phyloP scores from a whole-genome alignment of 2,329 filamentous ascomycete species.

The Botrytis cinerea region DNA sequence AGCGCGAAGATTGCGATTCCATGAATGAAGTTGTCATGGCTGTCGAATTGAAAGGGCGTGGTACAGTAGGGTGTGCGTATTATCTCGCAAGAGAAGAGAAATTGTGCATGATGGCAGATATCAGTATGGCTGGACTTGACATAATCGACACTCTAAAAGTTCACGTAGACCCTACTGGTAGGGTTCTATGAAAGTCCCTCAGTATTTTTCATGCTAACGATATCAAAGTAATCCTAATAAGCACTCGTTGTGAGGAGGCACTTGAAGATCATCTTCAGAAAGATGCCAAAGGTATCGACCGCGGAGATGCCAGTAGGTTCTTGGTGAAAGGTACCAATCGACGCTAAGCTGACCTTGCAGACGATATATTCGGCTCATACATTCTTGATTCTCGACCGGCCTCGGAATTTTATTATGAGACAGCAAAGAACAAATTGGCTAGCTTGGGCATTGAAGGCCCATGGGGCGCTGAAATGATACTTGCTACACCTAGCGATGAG shows the following conservation, averaged over 20 bases:
- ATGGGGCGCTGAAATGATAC: constrained; percentile 53
- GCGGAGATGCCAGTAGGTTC: constrained; percentile 35
- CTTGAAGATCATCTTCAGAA: constrained; percentile 40
- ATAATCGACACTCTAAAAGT: constrained; percentile 62
- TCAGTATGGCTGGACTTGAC: constrained; percentile 67
- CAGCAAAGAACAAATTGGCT: constrained; percentile 66
- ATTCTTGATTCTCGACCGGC: constrained; percentile 67
- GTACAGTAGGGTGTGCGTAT: constrained; percentile 79
- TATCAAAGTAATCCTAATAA: constrained; percentile 50
- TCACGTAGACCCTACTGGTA: constrained; percentile 53
- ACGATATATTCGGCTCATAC: constrained; percentile 46
- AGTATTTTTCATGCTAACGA: neutral
- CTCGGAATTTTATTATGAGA: constrained; percentile 70
- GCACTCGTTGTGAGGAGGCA: constrained; percentile 40
- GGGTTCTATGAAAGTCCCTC: neutral
- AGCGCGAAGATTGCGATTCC: constrained; percentile 49
- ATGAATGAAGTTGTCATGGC: constrained; percentile 77
- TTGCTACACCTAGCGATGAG: constrained; percentile 61
- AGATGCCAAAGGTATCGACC: constrained; percentile 38
- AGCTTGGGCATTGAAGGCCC: constrained; percentile 52
- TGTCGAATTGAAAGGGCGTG: constrained; percentile 70
- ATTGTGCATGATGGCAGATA: constrained; percentile 76
- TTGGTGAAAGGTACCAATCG: neutral
- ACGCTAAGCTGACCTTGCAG: constrained; percentile 34
- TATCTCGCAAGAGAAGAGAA: constrained; percentile 71